Base-by-base conservation (phyloP, 202 grass and related monocot genomes). In the Musa balbisiana region DNA sequence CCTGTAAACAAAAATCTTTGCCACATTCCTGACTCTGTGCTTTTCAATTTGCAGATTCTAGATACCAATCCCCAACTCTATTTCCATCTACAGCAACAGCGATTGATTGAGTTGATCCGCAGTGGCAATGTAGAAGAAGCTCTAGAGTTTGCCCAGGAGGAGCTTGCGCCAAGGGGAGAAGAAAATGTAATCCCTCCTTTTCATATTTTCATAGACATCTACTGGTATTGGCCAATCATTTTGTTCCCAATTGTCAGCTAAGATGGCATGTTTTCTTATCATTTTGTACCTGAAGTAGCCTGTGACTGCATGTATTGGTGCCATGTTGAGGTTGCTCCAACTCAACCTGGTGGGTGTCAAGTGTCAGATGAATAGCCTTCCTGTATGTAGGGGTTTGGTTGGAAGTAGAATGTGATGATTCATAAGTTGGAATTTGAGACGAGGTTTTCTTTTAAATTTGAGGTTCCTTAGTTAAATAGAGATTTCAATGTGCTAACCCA, bases 41-140 rank as follows among this genome's bases (percentile, higher is more conserved):
- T 49, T 62, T 71, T 64, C 71, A 11, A 67, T 66, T 21, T 82
- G 71, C 86, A 98, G 94, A 98, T 98, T 82, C 84, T 98, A 72
- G 91, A 98, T 81, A 92, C 86, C 51, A 98, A 98, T 89, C 94
- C 94, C 69, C 86, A 93, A 77, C 73, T 98, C 67, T 91, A 98
- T 79, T 98, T 98, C 76, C 94, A 98, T 91, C 84, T 98, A 71
- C 94, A 98, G 64, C 94, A 98, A 76, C 94, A 98, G 69, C 93
- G 91, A 74, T 69, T 98, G 84, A 98, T 98, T 81, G 94, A 98
- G 75, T 93, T 98, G 83, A 98, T 98, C 84, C 90, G 94, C 54
- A 29, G 16, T 75, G 91, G 88, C 6, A 98, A 93, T 72, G 90
- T 93, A 84, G 90, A 89, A 82, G 87, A 98, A 82, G 94, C 94